phyloP scores from a whole-genome alignment of 176 grass and related monocot species.

The Carex pumila region DNA sequence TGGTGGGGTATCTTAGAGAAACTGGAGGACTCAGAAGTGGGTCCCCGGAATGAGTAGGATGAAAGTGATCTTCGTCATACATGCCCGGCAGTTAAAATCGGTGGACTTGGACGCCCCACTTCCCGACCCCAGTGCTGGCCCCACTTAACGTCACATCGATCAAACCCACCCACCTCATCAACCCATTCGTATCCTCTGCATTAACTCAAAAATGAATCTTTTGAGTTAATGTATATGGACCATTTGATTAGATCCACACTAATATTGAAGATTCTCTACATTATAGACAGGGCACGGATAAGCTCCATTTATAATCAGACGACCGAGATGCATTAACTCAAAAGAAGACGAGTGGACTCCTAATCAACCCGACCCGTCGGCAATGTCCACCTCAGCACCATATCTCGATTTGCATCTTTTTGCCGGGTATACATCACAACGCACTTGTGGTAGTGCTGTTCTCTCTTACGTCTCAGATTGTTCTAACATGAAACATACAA shows the following conservation, averaged over 20 bases:
- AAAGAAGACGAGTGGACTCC: neutral
- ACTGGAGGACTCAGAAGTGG: neutral
- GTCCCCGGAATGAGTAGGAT: neutral
- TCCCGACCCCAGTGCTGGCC: too few species aligned
- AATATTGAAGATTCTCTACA: too few species aligned
- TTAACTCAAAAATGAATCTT: too few species aligned
- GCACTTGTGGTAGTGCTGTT: neutral
- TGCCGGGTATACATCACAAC: neutral
- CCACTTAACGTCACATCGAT: neutral
- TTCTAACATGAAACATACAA: neutral
- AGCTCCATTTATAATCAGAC: too few species aligned
- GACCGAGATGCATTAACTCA: too few species aligned
- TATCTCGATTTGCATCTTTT: neutral
- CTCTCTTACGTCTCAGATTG: neutral
- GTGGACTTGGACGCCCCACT: neutral
- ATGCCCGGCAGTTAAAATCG: neutral
- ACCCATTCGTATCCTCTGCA: too few species aligned
- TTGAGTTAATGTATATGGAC: too few species aligned
- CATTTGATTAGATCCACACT: too few species aligned
- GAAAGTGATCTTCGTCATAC: constrained; percentile 1
- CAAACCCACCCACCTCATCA: neutral
- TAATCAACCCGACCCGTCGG: neutral
- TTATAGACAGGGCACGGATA: too few species aligned
- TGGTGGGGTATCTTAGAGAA: neutral
- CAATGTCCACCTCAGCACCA: neutral